Base-by-base conservation (phyloP, 352 stramenopile genomes). In the Phytophthora pinifolia region DNA sequence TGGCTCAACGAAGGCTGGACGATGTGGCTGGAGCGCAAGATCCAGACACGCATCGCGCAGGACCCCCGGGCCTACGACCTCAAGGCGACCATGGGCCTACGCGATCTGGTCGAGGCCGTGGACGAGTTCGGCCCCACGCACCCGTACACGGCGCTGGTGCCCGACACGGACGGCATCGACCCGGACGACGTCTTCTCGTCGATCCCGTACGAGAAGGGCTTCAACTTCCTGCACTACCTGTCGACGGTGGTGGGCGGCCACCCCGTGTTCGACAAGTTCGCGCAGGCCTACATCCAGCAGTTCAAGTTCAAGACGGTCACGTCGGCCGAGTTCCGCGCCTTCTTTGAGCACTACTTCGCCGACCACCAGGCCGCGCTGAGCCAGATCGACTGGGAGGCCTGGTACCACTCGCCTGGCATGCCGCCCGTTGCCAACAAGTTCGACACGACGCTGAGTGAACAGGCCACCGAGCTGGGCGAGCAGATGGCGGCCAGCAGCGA, bases 1-100 rank as follows among this genome's bases (percentile, higher is more conserved):
- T 99, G 96, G 96, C 72, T 99, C n/a, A 99, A 99, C 64, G 97
- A 99, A 59, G 96, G 96, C 10, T 99, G 93, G 93, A 99, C 97
- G 1, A 88, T 97, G 52, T 99, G 96, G 83, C 82, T 98, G n/a
- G 88, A 99, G 74, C 82, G 96, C 31, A 98, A 98, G 62, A 98
- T 99, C 53, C 96, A 98, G 76, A 79, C 76, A 3, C 67, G 62
- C 4, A 85, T 84, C 44, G 50, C 72, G 14, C 54, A 70, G 35
- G 72, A 83, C 30, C 70, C 71, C 9, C 62, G 67, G 27, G 57
- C 62, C 0, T 83, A 80, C 62, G 78, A 88, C 42, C 58, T 88
- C 3, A 82, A 85, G 47, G 78, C 78, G 32, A 59, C 67, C 6
- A 70, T 88, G 20, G 76, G 78, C 0, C 39, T 79, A 15, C 70